Evolutionary conservation across 1,139 yeast genomes (phyloP).

Genomic region (Nadsonia starkeyi-henricii): DNA sequence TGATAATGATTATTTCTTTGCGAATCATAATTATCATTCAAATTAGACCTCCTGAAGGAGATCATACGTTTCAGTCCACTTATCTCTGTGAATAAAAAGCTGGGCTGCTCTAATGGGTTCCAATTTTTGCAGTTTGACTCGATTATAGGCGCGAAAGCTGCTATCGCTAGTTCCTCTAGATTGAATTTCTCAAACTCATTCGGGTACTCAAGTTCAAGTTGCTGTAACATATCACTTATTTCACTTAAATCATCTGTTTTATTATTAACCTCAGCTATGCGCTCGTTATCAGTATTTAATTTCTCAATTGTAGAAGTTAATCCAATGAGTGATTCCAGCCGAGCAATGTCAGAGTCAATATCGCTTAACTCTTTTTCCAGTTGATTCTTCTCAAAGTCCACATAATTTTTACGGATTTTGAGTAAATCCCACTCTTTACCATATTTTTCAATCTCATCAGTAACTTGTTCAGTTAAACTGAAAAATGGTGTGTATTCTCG

Average conservation of each 20-base stretch:
- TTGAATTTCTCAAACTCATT: conserved; percentile 12
- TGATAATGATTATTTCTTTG: conserved; percentile 3
- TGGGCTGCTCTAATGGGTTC: conserved; percentile 27
- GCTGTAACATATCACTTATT: conserved; percentile 13
- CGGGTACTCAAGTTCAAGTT: conserved; percentile 15
- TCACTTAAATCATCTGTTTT: conserved; percentile 5
- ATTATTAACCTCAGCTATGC: too few relatives aligned
- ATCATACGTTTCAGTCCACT: conserved; percentile 17
- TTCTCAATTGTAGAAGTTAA: conserved; percentile 1
- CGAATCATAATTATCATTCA: neutral
- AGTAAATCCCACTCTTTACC: conserved; percentile 18
- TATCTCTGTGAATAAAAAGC: conserved; percentile 13
- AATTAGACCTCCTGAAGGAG: conserved; percentile 12
- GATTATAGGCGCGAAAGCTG: conserved; percentile 20
- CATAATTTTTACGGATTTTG: conserved; percentile 14
- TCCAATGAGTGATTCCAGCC: conserved; percentile 8
- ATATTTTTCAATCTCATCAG: conserved; percentile 16
- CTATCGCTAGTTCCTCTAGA: conserved; percentile 20
- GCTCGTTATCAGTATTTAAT: neutral
- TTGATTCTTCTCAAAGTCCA: conserved; percentile 13
- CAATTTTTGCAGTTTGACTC: conserved; percentile 20
- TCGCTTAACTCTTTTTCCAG: conserved; percentile 13
- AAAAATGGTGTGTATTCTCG: neutral
- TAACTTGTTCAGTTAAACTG: conserved; percentile 13
- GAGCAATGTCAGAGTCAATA: conserved; percentile 9